Base-by-base conservation (phyloP, 2,329 filamentous ascomycete genomes). In the Onygena corvina region DNA sequence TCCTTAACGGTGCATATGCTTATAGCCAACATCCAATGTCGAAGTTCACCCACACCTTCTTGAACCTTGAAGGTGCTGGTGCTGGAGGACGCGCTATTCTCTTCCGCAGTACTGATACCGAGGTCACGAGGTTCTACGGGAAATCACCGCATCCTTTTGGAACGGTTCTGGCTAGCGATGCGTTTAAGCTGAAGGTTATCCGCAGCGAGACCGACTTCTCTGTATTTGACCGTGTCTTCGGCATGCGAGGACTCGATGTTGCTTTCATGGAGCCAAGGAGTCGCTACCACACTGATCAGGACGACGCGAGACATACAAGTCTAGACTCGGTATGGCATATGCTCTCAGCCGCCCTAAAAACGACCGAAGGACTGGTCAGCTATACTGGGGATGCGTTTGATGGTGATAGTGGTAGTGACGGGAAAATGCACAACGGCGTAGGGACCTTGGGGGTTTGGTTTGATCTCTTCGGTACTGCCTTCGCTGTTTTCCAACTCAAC, bases 1-100 rank as follows among this genome's bases (percentile, higher is more conserved):
- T 81, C 30, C 71, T 96, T 8, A 86, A 93, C 56, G 92, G 92
- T 1, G 88, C 90, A 4, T 78, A 80, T 52, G 88, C 84, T 4
- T 95, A 93, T 60, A 81, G 84, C 23, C 80, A 87, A 56, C 87
- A 89, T 62, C 85, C 88, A 0, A 73, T 94, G 54, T 80, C 86
- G 8, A 79, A 79, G 47, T 84, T 93, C 50, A 77, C 86, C 7
- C 84, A 89, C 61, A 87, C 86, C 0, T 96, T 98, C 61, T 71
- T 96, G 56, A 98, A 98, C 58, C 77, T 98, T 12, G 92, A 98
- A 66, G 92, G 92, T 9, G 90, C 90, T 34, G 92, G 90, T 46
- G 90, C 90, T 9, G 92, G 92, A 8, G 89, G 90, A 0, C 77
- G 87, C 52, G 89, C 90, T 2, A 83, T 84, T 8, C 71, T 96